Conservation (phyloP, 2,329 filamentous ascomycete genomes). For the Alternaria sp. region DNA sequence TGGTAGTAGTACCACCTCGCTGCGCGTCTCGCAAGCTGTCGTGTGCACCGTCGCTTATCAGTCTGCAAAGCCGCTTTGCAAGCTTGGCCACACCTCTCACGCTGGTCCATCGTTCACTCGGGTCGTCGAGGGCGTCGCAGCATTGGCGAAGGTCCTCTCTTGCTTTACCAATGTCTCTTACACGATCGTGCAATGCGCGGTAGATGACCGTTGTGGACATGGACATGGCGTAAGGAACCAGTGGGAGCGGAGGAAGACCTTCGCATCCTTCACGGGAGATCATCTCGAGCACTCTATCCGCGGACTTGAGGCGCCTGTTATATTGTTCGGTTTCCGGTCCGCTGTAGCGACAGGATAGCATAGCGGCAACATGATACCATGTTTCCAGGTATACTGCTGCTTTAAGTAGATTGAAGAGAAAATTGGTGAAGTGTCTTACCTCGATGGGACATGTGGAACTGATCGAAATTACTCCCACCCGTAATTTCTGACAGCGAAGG, state of each 20-base stretch:
- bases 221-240: constrained; percentile 4
- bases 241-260: not conserved
- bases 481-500: not conserved
- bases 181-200: constrained; percentile 1
- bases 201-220: constrained; percentile 8
- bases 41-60: not conserved
- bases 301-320: not conserved
- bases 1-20: not conserved
- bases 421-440: not conserved
- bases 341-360: constrained; percentile 6
- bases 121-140: not conserved
- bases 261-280: not conserved
- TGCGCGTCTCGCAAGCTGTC: not conserved
- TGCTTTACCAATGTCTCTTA: not conserved
- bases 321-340: constrained; percentile 1
- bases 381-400: not conserved
- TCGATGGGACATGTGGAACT: constrained; percentile 5
- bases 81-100: constrained; percentile 1
- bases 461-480: not conserved
- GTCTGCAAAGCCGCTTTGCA: not conserved
- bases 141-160: not conserved
- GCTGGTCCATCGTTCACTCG: constrained; percentile 1
- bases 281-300: not conserved
- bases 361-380: constrained; percentile 8
- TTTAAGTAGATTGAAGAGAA: not conserved